A percentile compares a stretch with the other conserved stretches of the same genome.
phyloP scores from a whole-genome alignment of 108 stramenopile genomes.

The Nitzschia sp. region DNA sequence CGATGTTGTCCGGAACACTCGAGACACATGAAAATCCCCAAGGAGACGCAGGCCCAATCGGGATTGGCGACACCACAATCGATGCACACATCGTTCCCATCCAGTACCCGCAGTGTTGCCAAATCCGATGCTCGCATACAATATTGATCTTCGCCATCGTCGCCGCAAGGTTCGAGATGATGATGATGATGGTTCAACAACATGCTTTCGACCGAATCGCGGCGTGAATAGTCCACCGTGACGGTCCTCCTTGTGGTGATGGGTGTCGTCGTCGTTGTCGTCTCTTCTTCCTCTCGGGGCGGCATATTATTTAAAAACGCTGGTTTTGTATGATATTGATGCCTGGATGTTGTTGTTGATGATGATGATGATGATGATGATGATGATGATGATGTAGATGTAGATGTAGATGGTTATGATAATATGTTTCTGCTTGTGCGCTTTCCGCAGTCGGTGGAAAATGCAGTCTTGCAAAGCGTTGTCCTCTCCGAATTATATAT shows the following conservation, averaged over 20 bases:
- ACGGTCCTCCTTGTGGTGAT: background rate
- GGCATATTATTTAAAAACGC: too few relatives aligned
- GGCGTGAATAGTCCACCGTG: background rate
- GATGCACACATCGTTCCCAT: constrained; percentile 54
- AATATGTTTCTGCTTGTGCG: too few relatives aligned
- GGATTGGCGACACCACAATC: constrained; percentile 69
- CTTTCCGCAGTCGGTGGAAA: too few relatives aligned
- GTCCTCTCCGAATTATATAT: too few relatives aligned
- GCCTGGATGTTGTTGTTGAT: too few relatives aligned
- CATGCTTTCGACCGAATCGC: constrained; percentile 3
- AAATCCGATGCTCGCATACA: constrained; percentile 30
- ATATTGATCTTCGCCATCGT: background rate
- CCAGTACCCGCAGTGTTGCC: constrained; percentile 20
- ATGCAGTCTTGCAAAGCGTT: too few relatives aligned
- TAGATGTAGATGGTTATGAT: too few relatives aligned
- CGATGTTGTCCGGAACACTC: constrained; percentile 80
- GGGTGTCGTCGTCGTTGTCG: too few relatives aligned
- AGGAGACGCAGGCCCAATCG: constrained; percentile 81
- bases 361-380: too few relatives aligned
- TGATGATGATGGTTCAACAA: background rate
- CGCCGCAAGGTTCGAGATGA: background rate
- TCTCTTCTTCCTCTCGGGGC: background rate
- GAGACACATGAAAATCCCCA: constrained; percentile 79
- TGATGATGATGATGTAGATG: too few relatives aligned
- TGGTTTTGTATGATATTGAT: too few relatives aligned